phyloP scores from a whole-genome alignment of 2,329 filamentous ascomycete genomes.

The Calonectria pauciramosa region DNA sequence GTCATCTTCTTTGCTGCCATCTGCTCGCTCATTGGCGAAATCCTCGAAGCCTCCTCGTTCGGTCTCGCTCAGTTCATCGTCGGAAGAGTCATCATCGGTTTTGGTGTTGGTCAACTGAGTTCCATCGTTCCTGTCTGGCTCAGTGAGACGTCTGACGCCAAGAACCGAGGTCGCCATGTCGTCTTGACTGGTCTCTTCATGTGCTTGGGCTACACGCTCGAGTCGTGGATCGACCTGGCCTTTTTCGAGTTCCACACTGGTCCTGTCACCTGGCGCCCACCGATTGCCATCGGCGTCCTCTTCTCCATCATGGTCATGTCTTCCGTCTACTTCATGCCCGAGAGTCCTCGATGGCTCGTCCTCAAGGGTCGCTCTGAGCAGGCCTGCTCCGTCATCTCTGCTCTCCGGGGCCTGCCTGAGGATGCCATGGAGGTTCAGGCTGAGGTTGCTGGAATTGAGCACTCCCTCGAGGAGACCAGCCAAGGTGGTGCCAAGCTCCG shows the following conservation, averaged over 20 bases:
- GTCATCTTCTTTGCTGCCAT: conserved; percentile 67
- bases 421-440: conserved; percentile 54
- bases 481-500: conserved; percentile 52
- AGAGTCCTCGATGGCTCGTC: conserved; percentile 53
- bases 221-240: conserved; percentile 60
- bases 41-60: conserved; percentile 67
- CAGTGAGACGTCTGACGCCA: conserved; percentile 63
- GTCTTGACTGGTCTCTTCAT: conserved; percentile 67
- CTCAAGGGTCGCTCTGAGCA: conserved; percentile 47
- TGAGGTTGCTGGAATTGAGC: conserved; percentile 62
- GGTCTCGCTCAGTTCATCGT: conserved; percentile 49
- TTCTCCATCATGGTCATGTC: conserved; percentile 48
- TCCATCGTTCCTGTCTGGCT: conserved; percentile 69
- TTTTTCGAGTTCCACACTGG: conserved; percentile 51
- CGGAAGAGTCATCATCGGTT: conserved; percentile 65
- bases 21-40: conserved; percentile 65
- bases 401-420: conserved; percentile 52
- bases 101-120: conserved; percentile 65
- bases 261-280: conserved; percentile 49
- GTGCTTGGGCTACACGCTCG: conserved; percentile 53
- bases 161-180: conserved; percentile 60
- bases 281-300: conserved; percentile 51
- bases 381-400: conserved; percentile 50
- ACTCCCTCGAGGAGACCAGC: conserved; percentile 59
- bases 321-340: conserved; percentile 51